Evolutionary conservation across 805 yeast genomes (phyloP), one percentile per base, ranked within the genome.

Genomic region (Metschnikowia vanudenii): DNA sequence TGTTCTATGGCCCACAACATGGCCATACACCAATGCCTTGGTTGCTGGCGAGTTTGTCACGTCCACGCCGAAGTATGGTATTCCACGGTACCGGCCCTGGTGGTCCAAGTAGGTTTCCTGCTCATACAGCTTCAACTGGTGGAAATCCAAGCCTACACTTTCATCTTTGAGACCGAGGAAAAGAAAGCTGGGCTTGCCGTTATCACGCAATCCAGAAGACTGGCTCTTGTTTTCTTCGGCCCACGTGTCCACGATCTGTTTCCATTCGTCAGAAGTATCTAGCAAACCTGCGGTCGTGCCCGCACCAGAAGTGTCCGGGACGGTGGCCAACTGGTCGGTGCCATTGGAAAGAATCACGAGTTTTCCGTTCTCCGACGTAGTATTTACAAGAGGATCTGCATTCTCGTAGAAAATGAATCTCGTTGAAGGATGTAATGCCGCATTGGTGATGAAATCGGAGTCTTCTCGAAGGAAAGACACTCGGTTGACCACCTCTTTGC

Each of bases 31-130:
- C 67, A 73, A 36, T 41, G 60, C 46, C 49, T 66, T 57, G 60
- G 79, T 59, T 56, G 66, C 33, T 59, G 81, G 52, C 60, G 80
- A 54, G 58, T 65, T 49, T 3, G 79, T 64, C 24, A 82, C 65
- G 54, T 84, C 88, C 28, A 85, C 73, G 0, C 84, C 88, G 63
- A 73, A 84, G 55, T 74, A 76, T 3, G 92, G 89, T 4, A 75
- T 69, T 3, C 91, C 91, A 29, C 70, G 68, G 59, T 81, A 80
- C 50, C 73, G 55, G 18, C 75, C 73, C 40, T 73, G 74, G 56
- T 73, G 70, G 45, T 66, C 71, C 52, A 76, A 67, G 35, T 68
- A 69, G 17, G 64, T 61, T 40, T 65, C 70, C 18, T 51, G 59
- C 7, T 56, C 68, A 18, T 52, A 56, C 28, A 54, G 56, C 53